phyloP scores from a whole-genome alignment of 352 stramenopile species.

The Phytophthora sp. region DNA sequence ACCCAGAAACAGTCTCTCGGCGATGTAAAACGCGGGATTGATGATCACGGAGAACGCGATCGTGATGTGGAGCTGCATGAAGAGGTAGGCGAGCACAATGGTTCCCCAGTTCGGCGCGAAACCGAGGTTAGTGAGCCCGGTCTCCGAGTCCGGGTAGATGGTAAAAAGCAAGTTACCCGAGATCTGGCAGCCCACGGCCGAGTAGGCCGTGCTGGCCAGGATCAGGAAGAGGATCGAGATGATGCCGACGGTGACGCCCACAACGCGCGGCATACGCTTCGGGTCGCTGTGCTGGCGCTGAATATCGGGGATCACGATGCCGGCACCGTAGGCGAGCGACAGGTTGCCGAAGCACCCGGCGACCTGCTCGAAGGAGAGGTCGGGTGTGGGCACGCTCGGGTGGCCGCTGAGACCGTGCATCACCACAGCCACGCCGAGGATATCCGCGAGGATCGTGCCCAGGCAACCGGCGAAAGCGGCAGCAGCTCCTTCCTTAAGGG shows the following conservation, averaged over 20 bases:
- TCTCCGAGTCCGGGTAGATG: slow-evolving; percentile 36
- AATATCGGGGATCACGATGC: slow-evolving; percentile 54
- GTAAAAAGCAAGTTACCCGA: slow-evolving; percentile 63
- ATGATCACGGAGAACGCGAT: slow-evolving; percentile 62
- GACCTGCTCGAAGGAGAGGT: slow-evolving; percentile 48
- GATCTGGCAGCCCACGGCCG: slow-evolving; percentile 53
- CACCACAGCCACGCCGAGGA: slow-evolving; percentile 44
- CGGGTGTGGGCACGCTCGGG: slow-evolving; percentile 33
- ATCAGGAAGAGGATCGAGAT: slow-evolving; percentile 48
- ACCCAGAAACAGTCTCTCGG: slow-evolving; percentile 51
- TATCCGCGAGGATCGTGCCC: slow-evolving; percentile 52
- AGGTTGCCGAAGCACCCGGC: slow-evolving; percentile 54
- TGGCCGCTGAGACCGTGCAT: slow-evolving; percentile 45
- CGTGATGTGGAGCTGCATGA: slow-evolving; percentile 66
- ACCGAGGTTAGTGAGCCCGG: slow-evolving; percentile 38
- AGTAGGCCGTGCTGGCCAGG: slow-evolving; percentile 43
- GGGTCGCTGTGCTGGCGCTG: slow-evolving; percentile 59
- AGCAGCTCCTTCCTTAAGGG: slow-evolving; percentile 50
- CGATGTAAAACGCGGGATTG: slow-evolving; percentile 54
- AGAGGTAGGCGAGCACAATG: slow-evolving; percentile 51
- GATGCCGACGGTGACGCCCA: slow-evolving; percentile 43
- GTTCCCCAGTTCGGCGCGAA: slow-evolving; percentile 43
- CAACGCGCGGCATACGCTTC: slow-evolving; percentile 50
- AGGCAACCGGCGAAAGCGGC: slow-evolving; percentile 47
- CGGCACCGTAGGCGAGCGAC: slow-evolving; percentile 55